These are phyloP conservation scores for Trichomonascus vanleenenianus DNA, from an alignment of 805 yeast genomes.

Conservation along the genomic window DNA sequence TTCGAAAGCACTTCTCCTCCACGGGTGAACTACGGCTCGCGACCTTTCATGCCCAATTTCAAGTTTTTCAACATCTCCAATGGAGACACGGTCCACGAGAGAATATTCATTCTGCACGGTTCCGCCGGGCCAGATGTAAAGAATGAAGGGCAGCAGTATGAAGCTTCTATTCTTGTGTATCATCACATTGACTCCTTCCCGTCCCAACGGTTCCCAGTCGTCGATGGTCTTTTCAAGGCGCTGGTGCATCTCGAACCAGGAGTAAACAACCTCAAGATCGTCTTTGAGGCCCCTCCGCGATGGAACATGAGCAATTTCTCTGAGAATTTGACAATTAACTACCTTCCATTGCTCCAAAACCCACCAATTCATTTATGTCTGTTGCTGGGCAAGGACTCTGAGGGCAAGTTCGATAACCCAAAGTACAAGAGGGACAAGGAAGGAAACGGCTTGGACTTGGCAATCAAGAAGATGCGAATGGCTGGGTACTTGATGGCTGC, in stretches of 20 bases:
- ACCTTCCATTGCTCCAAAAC: slow-evolving; percentile 50
- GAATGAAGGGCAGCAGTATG: slow-evolving; percentile 14
- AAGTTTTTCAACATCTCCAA: slow-evolving; percentile 25
- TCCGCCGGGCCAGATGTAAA: slow-evolving; percentile 21
- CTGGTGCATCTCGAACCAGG: slow-evolving; percentile 64
- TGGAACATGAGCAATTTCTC: slow-evolving; percentile 3
- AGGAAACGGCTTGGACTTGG: slow-evolving; percentile 60
- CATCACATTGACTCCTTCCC: slow-evolving; percentile 46
- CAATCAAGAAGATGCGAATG: slow-evolving; percentile 64
- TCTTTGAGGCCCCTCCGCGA: slow-evolving; percentile 19
- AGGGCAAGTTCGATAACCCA: slow-evolving; percentile 64
- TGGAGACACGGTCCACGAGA: slow-evolving; percentile 19
- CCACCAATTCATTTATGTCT: slow-evolving; percentile 79
- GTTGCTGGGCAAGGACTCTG: slow-evolving; percentile 69
- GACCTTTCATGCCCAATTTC: no score
- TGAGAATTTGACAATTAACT: slow-evolving; percentile 34
- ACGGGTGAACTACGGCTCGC: no score
- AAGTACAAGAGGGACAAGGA: slow-evolving; percentile 34
- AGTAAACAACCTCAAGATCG: slow-evolving; percentile 48
- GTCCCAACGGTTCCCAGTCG: slow-evolving; percentile 61
- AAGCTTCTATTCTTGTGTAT: slow-evolving; percentile 38
- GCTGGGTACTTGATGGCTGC: slow-evolving; percentile 89
- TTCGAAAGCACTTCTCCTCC: no score
- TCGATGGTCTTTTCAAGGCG: slow-evolving; percentile 66
- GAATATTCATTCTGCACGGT: slow-evolving; percentile 32